Evolutionary conservation across 2,329 filamentous ascomycete genomes (phyloP), one percentile per base, ranked within the genome.

Genomic region (Aspergillus tamarii): DNA sequence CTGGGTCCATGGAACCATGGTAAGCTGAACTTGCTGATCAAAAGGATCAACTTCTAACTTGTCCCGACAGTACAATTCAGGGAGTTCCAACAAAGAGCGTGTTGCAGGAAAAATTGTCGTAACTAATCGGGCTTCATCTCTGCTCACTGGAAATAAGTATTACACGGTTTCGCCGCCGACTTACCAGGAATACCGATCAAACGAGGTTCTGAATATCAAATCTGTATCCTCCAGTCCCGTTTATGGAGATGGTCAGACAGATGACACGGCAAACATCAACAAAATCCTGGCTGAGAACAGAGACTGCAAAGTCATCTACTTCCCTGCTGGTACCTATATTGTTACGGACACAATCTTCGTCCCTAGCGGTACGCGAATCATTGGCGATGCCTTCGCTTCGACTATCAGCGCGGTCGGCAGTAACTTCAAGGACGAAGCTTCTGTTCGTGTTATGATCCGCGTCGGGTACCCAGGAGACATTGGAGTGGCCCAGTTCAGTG

Each of bases 301-400:
- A 7, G 72, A 76, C 19, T 80, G 81, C 55, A 82, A 84, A 66
- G 76, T 88, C 48, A 76, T 87, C 6, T 88, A 84, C 74, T 80
- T 88, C 63, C 85, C 87, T 69, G 81, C 82, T 59, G 86, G 87
- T 39, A 77, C 84, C 10, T 89, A 85, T 65, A 72, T 82, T 16
- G 78, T 84, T 16, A 78, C 74, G 1, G 75, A 80, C 46, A 85
- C 84, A 0, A 72, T 85, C 16, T 73, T 76, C 43, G 69, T 85
- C n/a, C 83, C 84, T 0, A 70, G 75, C 9, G 80, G 83, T 23
- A 82, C 83, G 3, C 79, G 80, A 2, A 82, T 88, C 23, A 76
- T 86, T 19, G 87, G 87, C 11, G 84, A 88, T 72, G 81, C 81
- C 1, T 86, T 83, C 57, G 69, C 69, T 75, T 80, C 84, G 23